Conservation (phyloP, 305 asterid species). For the Withania somnifera region DNA sequence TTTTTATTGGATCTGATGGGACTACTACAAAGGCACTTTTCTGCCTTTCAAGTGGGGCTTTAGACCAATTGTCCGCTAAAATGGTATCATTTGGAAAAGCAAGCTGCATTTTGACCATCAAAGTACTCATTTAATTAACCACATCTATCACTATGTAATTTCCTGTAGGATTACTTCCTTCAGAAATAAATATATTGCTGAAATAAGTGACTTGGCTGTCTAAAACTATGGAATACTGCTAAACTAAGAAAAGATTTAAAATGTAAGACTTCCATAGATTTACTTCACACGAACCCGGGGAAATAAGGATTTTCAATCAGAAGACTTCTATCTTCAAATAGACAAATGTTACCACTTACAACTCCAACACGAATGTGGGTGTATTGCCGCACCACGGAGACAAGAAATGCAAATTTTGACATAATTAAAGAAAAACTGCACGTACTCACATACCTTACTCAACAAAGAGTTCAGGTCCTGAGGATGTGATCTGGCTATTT, state of each 20-base stretch:
- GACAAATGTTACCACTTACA: not conserved
- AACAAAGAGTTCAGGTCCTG: constrained; percentile 83
- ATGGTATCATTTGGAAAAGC: not conserved
- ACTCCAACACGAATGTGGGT: not conserved
- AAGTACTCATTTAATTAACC: not conserved
- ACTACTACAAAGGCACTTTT: not conserved
- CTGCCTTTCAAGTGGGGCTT: not conserved
- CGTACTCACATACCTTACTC: constrained; percentile 46
- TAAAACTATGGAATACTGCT: not conserved
- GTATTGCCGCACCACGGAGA: not conserved
- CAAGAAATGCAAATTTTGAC: not conserved
- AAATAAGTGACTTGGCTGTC: not conserved
- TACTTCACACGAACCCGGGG: not conserved
- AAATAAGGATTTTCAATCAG: not conserved
- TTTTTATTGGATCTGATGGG: too few species aligned
- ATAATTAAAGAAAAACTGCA: not conserved
- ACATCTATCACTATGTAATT: not conserved
- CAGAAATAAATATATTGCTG: not conserved
- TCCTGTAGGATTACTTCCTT: not conserved
- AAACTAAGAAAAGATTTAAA: not conserved
- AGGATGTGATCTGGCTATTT: constrained; percentile 94
- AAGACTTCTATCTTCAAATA: not conserved
- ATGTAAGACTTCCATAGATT: not conserved
- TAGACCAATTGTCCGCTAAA: not conserved
- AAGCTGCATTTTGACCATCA: not conserved